A percentile compares a stretch with the other conserved stretches of the same genome.
These are phyloP conservation scores for Fusarium penzigii DNA, from an alignment of 2,329 filamentous ascomycete genomes.

Conservation along the genomic window DNA sequence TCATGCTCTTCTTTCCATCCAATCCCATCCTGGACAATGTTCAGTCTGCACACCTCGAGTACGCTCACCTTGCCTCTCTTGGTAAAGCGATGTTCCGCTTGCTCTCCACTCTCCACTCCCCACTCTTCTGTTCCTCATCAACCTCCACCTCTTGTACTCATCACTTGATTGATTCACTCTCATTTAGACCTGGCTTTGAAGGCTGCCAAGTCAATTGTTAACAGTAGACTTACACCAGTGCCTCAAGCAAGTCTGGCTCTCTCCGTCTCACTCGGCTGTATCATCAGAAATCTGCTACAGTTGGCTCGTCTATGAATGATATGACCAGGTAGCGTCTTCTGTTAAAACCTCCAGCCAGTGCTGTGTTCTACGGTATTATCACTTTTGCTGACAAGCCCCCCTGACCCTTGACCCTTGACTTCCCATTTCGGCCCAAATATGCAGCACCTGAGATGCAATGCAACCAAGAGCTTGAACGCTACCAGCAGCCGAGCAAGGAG, in stretches of 20 bases:
- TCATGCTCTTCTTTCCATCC: constrained; percentile 1
- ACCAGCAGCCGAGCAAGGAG: constrained; percentile 1
- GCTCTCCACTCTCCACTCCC: constrained; percentile 13
- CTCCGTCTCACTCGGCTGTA: too few species aligned
- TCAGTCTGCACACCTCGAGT: constrained; percentile 21
- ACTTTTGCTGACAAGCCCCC: neutral
- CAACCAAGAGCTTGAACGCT: neutral
- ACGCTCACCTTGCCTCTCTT: constrained; percentile 17
- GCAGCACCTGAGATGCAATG: neutral
- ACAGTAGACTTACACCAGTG: too few species aligned
- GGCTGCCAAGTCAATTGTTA: neutral
- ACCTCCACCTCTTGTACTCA: constrained; percentile 4
- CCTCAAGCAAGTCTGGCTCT: too few species aligned
- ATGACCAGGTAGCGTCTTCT: constrained; percentile 2
- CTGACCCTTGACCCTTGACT: neutral
- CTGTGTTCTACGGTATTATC: neutral
- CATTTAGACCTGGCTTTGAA: neutral
- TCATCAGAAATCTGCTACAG: too few species aligned
- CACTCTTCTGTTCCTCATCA: constrained; percentile 20
- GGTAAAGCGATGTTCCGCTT: constrained; percentile 21
- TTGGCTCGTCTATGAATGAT: neutral
- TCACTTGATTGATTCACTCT: constrained; percentile 1
- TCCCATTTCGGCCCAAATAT: neutral
- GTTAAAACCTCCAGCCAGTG: neutral
- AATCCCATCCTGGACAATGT: constrained; percentile 8